These are phyloP conservation scores for Exidia glandulosa DNA, from an alignment of 768 basidiomycete genomes.

Conservation along the genomic window DNA sequence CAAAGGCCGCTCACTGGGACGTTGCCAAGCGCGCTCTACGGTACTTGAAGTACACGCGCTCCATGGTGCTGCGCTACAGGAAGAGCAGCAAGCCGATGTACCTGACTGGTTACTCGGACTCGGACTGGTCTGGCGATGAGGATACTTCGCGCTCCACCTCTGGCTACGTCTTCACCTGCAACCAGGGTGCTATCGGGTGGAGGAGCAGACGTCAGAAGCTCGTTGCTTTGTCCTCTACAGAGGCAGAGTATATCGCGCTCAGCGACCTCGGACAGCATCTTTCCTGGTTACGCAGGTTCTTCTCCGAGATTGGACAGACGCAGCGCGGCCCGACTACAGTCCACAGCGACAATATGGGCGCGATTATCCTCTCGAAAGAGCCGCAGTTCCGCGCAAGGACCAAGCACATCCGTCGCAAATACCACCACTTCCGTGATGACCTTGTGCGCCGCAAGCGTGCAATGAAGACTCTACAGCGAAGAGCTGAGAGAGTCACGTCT, in stretches of 20 bases:
- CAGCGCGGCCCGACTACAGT: not conserved
- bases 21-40: conserved; percentile 6
- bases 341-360: not conserved
- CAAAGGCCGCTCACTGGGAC: conserved; percentile 8
- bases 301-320: no score
- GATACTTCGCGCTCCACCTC: not conserved
- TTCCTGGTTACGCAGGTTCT: no score
- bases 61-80: not conserved
- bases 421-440: no score
- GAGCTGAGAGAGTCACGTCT: no score
- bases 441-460: no score
- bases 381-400: not conserved
- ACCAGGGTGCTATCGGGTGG: not conserved
- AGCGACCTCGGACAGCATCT: no score
- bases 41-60: conserved; percentile 7
- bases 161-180: not conserved
- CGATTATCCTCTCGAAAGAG: not conserved
- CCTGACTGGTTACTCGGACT: not conserved
- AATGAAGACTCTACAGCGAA: no score
- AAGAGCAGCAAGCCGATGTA: not conserved
- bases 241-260: no score
- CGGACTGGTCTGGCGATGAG: not conserved
- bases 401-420: no score
- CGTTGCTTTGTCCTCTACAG: no score
- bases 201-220: no score